Percentiles rank a stretch among this genome's conserved stretches.
Evolutionary conservation across 208 protist genomes (phyloP).

Genomic region (Leishmania braziliensis): DNA sequence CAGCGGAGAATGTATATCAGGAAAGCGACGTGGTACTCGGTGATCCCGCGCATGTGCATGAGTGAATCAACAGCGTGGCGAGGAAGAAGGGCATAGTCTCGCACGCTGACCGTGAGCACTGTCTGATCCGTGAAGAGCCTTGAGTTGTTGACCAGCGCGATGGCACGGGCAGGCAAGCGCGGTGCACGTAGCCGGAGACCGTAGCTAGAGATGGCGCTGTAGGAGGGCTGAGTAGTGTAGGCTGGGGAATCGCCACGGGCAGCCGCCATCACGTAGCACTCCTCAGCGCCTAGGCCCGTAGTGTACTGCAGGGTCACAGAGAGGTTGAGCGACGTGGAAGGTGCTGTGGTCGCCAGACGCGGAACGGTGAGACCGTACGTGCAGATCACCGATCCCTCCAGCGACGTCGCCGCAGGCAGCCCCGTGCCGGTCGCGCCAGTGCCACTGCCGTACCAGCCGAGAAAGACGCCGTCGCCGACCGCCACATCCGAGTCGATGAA

Average conservation of each 20-base stretch:
- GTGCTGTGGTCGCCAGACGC: background rate
- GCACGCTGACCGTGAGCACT: conserved; percentile 20
- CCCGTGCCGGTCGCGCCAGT: background rate
- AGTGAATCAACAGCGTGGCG: conserved; percentile 17
- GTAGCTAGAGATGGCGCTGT: conserved; percentile 15
- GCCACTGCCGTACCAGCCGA: conserved; percentile 22
- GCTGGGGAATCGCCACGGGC: background rate
- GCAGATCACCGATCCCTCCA: conserved; percentile 9
- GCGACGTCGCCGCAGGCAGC: conserved; percentile 2
- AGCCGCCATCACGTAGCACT: conserved; percentile 15
- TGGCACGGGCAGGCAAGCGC: background rate
- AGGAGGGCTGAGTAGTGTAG: conserved; percentile 6
- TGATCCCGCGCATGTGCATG: conserved; percentile 19
- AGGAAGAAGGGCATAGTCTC: conserved; percentile 20
- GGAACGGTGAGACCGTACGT: conserved; percentile 18
- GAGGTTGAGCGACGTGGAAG: background rate
- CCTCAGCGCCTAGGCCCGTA: conserved; percentile 24
- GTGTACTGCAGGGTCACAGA: conserved; percentile 22
- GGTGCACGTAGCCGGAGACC: conserved; percentile 8
- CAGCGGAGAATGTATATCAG: conserved; percentile 31
- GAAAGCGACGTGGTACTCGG: conserved; percentile 28
- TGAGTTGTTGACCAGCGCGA: conserved; percentile 20
- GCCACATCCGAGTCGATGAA: conserved; percentile 11
- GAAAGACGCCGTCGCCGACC: background rate
- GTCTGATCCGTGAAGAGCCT: conserved; percentile 25